Conservation (phyloP, 1,284 basidiomycete species). For the Fomitopsis pinicola region DNA sequence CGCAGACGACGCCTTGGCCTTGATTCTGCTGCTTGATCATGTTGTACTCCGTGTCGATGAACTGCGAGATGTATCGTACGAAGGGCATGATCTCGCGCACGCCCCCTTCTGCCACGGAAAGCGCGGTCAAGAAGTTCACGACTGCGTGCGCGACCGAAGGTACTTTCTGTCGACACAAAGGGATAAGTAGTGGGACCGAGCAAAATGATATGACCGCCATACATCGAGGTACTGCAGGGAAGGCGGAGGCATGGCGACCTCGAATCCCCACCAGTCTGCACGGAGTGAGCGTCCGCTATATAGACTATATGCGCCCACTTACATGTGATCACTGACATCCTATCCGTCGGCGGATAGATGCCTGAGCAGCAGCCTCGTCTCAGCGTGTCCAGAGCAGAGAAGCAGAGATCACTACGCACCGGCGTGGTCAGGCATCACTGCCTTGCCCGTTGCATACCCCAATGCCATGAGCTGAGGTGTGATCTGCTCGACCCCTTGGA, state of each 20-base stretch:
- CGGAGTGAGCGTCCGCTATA: background rate
- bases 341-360: slow-evolving; percentile 67
- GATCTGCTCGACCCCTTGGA: slow-evolving; percentile 62
- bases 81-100: slow-evolving; percentile 76
- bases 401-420: slow-evolving; percentile 29
- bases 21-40: slow-evolving; percentile 58
- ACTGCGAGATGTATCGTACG: slow-evolving; percentile 73
- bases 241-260: slow-evolving; percentile 65
- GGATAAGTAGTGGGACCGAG: background rate
- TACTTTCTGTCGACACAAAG: slow-evolving; percentile 35
- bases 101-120: slow-evolving; percentile 63
- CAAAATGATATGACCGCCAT: slow-evolving; percentile 15
- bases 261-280: slow-evolving; percentile 81
- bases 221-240: slow-evolving; percentile 58
- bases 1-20: slow-evolving; percentile 77
- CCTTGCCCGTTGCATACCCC: slow-evolving; percentile 68
- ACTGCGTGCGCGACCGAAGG: slow-evolving; percentile 59
- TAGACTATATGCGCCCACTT: slow-evolving; percentile 16
- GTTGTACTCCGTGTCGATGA: slow-evolving; percentile 67
- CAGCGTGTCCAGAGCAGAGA: background rate
- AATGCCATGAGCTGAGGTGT: slow-evolving; percentile 74
- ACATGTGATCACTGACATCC: slow-evolving; percentile 79
- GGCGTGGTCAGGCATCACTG: slow-evolving; percentile 63
- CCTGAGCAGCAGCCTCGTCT: slow-evolving; percentile 27
- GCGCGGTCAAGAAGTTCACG: slow-evolving; percentile 68